phyloP scores from a whole-genome alignment of 2,329 filamentous ascomycete species.

The Fusarium beomiforme region DNA sequence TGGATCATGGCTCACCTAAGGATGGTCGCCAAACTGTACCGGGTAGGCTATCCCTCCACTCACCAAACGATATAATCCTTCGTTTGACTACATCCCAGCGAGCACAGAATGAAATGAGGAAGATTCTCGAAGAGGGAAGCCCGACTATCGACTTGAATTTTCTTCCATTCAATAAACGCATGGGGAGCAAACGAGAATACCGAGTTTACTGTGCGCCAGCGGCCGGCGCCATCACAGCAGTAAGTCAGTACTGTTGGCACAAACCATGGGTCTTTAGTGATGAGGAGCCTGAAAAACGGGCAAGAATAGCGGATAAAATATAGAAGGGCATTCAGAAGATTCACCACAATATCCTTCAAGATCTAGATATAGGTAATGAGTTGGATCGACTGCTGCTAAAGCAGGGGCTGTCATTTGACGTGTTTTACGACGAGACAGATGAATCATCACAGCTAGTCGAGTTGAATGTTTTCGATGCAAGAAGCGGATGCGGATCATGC shows the following conservation, averaged over 20 bases:
- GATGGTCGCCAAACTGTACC: constrained; percentile 46
- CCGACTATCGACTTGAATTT: constrained; percentile 49
- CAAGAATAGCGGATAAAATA: constrained; percentile 27
- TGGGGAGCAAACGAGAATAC: constrained; percentile 52
- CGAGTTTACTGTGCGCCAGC: constrained; percentile 55
- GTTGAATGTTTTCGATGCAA: constrained; percentile 56
- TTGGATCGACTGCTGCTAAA: constrained; percentile 45
- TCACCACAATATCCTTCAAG: constrained; percentile 5
- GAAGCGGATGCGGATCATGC: constrained; percentile 56
- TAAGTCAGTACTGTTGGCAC: constrained; percentile 56
- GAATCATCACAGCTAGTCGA: constrained; percentile 50
- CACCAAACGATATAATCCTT: constrained; percentile 47
- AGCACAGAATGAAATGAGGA: constrained; percentile 48
- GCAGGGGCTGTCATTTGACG: constrained; percentile 57
- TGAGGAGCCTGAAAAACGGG: constrained; percentile 1
- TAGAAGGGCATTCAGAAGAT: constrained; percentile 7
- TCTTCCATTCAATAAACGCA: constrained; percentile 53
- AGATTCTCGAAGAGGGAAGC: constrained; percentile 33
- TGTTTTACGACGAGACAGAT: constrained; percentile 48
- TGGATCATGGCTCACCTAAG: constrained; percentile 56
- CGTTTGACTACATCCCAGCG: constrained; percentile 52
- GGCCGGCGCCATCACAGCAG: constrained; percentile 45
- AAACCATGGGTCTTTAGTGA: constrained; percentile 45
- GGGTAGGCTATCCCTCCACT: constrained; percentile 43
- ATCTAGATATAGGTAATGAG: constrained; percentile 13